Percentiles rank a stretch among this genome's conserved stretches.
Conservation (phyloP, 805 yeast species). For the Spathaspora gorwiae region DNA sequence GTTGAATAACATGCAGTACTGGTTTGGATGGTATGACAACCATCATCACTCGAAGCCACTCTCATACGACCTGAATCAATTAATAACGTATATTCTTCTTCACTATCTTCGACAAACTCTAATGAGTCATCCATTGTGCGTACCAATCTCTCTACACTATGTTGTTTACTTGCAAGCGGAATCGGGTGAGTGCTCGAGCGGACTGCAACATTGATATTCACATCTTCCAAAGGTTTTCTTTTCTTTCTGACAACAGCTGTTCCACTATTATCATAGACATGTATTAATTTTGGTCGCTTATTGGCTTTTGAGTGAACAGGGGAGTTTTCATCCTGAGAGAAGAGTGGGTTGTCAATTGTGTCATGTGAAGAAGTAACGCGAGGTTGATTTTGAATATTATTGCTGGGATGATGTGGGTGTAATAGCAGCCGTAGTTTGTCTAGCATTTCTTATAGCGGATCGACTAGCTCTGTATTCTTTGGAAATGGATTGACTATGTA, state of each 20-base stretch:
- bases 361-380: background rate
- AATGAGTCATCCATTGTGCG: constrained; percentile 1
- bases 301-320: background rate
- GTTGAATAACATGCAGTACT: background rate
- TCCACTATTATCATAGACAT: background rate
- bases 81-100: constrained; percentile 12
- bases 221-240: background rate
- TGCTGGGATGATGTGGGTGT: background rate
- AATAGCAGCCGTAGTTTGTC: background rate
- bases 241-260: background rate
- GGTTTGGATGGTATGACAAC: background rate
- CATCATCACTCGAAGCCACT: constrained; percentile 1
- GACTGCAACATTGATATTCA: background rate
- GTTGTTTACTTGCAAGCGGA: background rate
- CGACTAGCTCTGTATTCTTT: too few species aligned
- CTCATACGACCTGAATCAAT: background rate
- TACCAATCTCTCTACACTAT: background rate
- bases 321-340: background rate
- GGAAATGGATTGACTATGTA: too few species aligned
- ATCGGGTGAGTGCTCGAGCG: constrained; percentile 1
- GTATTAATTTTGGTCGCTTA: background rate
- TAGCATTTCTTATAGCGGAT: background rate
- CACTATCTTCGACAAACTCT: constrained; percentile 14
- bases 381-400: background rate
- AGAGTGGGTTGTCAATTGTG: background rate